Evolutionary conservation across 805 yeast genomes (phyloP).

Genomic region (Citeromyces nyonsensis): DNA sequence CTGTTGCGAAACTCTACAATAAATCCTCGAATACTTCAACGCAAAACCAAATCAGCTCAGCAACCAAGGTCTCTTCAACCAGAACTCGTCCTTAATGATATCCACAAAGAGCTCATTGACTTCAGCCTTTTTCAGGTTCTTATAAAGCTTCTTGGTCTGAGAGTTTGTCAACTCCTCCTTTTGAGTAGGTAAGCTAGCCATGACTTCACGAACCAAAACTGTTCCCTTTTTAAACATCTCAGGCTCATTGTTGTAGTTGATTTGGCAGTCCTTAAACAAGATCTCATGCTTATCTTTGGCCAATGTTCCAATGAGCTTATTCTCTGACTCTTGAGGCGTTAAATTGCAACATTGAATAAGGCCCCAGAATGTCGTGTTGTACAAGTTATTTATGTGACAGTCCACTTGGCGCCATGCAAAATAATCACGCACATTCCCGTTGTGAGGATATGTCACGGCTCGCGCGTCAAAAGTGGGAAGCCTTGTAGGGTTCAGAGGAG

Average conservation of each 20-base stretch:
- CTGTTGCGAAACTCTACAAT: neutral
- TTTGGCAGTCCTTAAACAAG: constrained; percentile 57
- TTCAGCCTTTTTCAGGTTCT: constrained; percentile 29
- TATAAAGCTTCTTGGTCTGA: constrained; percentile 32
- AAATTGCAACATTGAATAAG: constrained; percentile 56
- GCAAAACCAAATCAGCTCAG: constrained; percentile 4
- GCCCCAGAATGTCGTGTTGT: constrained; percentile 88
- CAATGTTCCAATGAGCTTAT: constrained; percentile 58
- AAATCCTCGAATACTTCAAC: neutral
- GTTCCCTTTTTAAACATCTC: constrained; percentile 85
- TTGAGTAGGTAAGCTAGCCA: constrained; percentile 1
- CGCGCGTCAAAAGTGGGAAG: constrained; percentile 87
- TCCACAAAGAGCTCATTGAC: constrained; percentile 38
- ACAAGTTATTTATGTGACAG: constrained; percentile 87
- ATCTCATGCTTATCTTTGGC: constrained; percentile 84
- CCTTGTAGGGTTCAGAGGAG: constrained; percentile 28
- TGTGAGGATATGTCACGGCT: constrained; percentile 72
- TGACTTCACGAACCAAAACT: constrained; percentile 31
- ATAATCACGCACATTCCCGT: constrained; percentile 54
- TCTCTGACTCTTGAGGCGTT: constrained; percentile 72
- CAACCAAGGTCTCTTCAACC: constrained; percentile 31
- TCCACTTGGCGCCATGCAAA: constrained; percentile 93
- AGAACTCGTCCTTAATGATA: constrained; percentile 46
- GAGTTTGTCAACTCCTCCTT: constrained; percentile 15
- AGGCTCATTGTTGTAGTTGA: constrained; percentile 84